Evolutionary conservation across 768 basidiomycete genomes (phyloP).

Genomic region (Flagelloscypha sp.): DNA sequence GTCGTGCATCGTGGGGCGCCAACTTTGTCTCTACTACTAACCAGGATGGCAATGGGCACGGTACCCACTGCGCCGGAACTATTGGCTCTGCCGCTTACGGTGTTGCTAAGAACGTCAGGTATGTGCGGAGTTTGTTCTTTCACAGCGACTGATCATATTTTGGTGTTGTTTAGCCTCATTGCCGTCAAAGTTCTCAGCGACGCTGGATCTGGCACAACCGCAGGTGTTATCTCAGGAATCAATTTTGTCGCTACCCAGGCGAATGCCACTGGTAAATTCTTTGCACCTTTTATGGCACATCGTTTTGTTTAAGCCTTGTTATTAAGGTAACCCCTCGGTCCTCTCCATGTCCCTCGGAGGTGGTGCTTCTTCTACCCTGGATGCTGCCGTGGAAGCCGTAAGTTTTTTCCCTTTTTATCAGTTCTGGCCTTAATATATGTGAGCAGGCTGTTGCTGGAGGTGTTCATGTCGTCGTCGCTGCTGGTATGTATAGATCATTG

Average conservation of each 20-base stretch:
- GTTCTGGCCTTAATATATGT: no score
- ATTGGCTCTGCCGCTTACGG: slow-evolving; percentile 89
- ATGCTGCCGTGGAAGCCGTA: slow-evolving; percentile 55
- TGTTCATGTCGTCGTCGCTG: slow-evolving; percentile 95
- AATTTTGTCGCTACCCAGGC: slow-evolving; percentile 65
- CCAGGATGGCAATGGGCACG: slow-evolving; percentile 92
- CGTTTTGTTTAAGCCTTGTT: no score
- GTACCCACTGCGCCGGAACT: slow-evolving; percentile 91
- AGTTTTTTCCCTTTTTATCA: no score
- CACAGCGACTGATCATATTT: slow-evolving; percentile 12
- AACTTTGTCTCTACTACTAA: slow-evolving; percentile 57
- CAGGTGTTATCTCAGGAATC: slow-evolving; percentile 87
- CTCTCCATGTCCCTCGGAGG: slow-evolving; percentile 98
- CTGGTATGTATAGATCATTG: no score
- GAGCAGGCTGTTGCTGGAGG: slow-evolving; percentile 76
- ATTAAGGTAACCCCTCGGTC: slow-evolving; percentile 66
- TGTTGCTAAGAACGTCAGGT: slow-evolving; percentile 82
- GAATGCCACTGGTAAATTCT: slow-evolving; percentile 34
- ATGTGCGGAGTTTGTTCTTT: slow-evolving; percentile 2
- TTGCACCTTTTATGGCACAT: no score
- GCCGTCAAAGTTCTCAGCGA: slow-evolving; percentile 94
- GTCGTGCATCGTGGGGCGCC: slow-evolving; percentile 81
- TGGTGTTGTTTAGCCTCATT: slow-evolving; percentile 44
- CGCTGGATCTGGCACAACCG: slow-evolving; percentile 91
- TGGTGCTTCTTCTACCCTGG: slow-evolving; percentile 80